Evolutionary conservation across 176 grass and related monocot species (phyloP).

Genomic region (Poa annua): DNA sequence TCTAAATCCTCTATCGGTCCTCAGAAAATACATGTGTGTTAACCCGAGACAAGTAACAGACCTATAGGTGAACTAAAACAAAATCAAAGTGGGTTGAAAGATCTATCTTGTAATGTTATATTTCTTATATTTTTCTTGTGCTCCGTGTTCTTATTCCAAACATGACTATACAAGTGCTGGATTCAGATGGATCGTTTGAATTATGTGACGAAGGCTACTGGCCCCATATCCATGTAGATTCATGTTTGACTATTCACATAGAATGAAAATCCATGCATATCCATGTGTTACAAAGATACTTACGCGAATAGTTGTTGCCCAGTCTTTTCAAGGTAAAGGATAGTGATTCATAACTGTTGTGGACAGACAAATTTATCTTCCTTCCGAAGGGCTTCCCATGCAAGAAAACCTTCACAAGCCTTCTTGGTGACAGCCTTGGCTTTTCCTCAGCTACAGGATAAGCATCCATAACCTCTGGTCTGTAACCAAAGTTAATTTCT

Average conservation of each 20-base stretch:
- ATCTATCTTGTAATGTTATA: background rate
- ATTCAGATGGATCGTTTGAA: background rate
- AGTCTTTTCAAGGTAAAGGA: slow-evolving; percentile 41
- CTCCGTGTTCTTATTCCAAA: background rate
- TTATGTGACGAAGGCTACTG: background rate
- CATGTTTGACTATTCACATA: background rate
- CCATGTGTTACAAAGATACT: slow-evolving; percentile 1
- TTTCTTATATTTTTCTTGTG: background rate
- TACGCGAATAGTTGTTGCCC: slow-evolving; percentile 47
- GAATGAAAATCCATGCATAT: background rate
- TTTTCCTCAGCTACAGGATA: background rate
- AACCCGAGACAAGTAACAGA: background rate
- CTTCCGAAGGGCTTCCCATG: slow-evolving; percentile 41
- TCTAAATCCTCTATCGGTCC: background rate
- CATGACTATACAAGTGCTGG: background rate
- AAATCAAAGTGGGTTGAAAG: background rate
- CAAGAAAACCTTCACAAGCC: slow-evolving; percentile 58
- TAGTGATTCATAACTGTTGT: slow-evolving; percentile 41
- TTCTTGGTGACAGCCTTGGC: slow-evolving; percentile 17
- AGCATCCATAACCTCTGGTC: slow-evolving; percentile 23
- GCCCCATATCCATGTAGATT: background rate
- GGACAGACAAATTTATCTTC: slow-evolving; percentile 47
- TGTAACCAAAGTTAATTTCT: background rate
- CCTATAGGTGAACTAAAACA: background rate
- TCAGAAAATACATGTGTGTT: background rate